phyloP scores from a whole-genome alignment of 2,329 filamentous ascomycete species.

The Cryphonectria carpinicola region DNA sequence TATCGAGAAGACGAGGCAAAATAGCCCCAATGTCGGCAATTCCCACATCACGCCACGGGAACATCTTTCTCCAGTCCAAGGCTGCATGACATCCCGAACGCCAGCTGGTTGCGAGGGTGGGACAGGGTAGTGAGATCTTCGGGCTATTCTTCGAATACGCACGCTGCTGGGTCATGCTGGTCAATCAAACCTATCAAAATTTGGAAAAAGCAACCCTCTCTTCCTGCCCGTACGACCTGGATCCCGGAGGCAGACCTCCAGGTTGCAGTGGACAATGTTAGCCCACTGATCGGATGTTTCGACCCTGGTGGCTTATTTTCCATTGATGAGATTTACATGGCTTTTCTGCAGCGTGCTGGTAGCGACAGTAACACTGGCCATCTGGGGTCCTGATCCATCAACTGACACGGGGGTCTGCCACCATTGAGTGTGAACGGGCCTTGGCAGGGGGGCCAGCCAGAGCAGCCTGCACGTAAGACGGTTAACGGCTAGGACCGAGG shows the following conservation, averaged over 20 bases:
- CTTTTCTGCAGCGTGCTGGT: conserved; percentile 1
- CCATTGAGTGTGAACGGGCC: conserved; percentile 1
- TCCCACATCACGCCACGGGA: conserved; percentile 4
- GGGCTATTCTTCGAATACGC: conserved; percentile 7
- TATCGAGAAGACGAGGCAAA: not conserved
- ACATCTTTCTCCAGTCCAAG: conserved; percentile 12
- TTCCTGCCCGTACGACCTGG: conserved; percentile 18
- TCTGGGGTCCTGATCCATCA: conserved; percentile 1
- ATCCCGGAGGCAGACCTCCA: not conserved
- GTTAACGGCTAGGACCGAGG: not conserved
- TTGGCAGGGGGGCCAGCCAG: not conserved
- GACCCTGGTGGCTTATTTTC: not conserved
- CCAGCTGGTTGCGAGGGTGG: conserved; percentile 16
- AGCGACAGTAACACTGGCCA: not conserved
- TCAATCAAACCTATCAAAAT: conserved; percentile 27
- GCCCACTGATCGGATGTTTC: not conserved
- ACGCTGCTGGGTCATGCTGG: conserved; percentile 27
- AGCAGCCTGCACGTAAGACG: conserved; percentile 10
- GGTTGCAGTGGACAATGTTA: not conserved
- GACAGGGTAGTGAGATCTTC: conserved; percentile 10
- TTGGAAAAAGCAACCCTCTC: conserved; percentile 25
- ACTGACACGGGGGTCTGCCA: conserved; percentile 12
- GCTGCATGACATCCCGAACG: conserved; percentile 6
- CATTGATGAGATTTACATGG: not conserved
- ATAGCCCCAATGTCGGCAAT: not conserved